Base-by-base conservation (phyloP, 108 stramenopile species). In the Epithemia pelagica region DNA sequence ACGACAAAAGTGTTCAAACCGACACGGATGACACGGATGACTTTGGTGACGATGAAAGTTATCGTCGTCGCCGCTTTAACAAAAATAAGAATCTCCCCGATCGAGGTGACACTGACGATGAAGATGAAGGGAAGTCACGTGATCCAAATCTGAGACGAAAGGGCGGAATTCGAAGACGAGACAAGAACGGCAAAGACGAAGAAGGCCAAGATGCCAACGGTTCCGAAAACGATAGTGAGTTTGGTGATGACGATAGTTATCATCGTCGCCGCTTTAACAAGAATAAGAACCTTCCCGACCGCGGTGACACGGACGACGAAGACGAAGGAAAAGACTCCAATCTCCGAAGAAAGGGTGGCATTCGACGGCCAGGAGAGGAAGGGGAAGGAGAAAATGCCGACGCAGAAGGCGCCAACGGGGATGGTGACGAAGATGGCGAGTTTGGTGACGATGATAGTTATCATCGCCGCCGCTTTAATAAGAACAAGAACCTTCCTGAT, bases 311-410 rank as follows among this genome's bases (percentile, higher is more conserved):
- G n/a, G 23, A 28, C 15, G 64, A 33, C n/a, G 69, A 61, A 18
- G 32, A 2, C 25, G 30, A 46, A 10, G 37, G 37, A 10, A 5
- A 15, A 10, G 37, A 46, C 15, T 15, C 37, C 15, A 46, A 46
- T 15, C 37, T 46, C 37, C 5, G 15, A 10, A 5, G 37, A 46
- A 46, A 46, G 15, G 37, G 37, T 46, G 37, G 37, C 5, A 46
- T 46, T 46, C 10, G 5, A 46, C 5, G 37, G 37, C 37, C 37
- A 15, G 37, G 37, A 46, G 37, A 46, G 26, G 32, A 62, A 27
- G 77, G 72, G 57, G 74, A 79, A 24, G 58, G 70, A 65, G 61
- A 26, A n/a, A 60, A 69, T 25, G 68, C 66, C 28, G 30, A 69
- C 31, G 53, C 32, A 19, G 66, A 58, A 55, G 65, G 46, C 15